A percentile compares a stretch with the other conserved stretches of the same genome.
Evolutionary conservation across 2,329 filamentous ascomycete species (phyloP).

Genomic region (Claviceps africana): DNA sequence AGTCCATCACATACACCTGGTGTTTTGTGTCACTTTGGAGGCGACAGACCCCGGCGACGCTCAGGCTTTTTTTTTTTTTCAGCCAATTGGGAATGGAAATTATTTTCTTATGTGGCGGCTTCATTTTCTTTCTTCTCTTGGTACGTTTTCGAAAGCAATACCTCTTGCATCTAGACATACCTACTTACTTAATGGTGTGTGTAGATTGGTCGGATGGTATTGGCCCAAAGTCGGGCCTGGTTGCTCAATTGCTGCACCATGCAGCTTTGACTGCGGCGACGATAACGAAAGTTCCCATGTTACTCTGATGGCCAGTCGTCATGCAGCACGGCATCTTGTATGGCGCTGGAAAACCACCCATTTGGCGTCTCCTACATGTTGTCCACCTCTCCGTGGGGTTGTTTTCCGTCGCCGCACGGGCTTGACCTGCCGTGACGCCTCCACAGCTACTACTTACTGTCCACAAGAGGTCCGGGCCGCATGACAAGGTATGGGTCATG

Average conservation of each 20-base stretch:
- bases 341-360: background rate
- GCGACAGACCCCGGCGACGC: no score
- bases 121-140: background rate
- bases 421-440: background rate
- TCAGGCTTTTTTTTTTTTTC: no score
- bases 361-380: background rate
- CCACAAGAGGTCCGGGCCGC: constrained; percentile 1
- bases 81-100: background rate
- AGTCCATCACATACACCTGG: background rate
- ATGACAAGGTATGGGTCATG: background rate
- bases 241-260: background rate
- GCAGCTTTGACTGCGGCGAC: background rate
- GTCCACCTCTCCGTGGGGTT: background rate
- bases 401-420: background rate
- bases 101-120: background rate
- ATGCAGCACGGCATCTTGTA: background rate
- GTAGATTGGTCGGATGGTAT: no score
- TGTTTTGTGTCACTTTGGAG: background rate
- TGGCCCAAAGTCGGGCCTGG: no score
- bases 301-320: background rate
- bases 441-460: background rate
- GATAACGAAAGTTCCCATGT: background rate
- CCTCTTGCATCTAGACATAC: no score
- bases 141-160: background rate
- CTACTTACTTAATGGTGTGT: no score